Evolutionary conservation across 495 filamentous ascomycete genomes (phyloP), one percentile per base, ranked within the genome.

Genomic region (Penicillium bovifimosum): DNA sequence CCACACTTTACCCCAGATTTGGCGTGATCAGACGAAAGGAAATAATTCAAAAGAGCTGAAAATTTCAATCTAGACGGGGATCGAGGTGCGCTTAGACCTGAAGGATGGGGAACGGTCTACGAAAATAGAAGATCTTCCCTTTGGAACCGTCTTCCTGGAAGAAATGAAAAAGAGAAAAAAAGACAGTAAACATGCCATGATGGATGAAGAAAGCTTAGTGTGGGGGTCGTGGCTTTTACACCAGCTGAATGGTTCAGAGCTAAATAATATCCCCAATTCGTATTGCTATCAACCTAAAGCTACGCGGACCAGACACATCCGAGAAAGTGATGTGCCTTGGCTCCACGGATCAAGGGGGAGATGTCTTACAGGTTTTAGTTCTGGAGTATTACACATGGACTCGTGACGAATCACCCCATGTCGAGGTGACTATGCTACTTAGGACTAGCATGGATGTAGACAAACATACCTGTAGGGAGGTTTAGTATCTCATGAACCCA

Each of bases 1-100:
- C 70, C 70, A 74, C 70, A 70, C 18, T 48, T 48, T 70, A 68
- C 70, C 70, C 70, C 70, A 69, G 70, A 72, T 72, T 31, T 69
- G 61, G 59, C 18, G 46, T 47, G 34, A 50, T 60, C n/a, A 41
- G 47, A 58, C 50, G 53, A 53, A 53, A 41, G 55, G 46, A 47
- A 40, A 44, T 24, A 45, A 18, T 33, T 28, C 17, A 33, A 20
- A 20, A n/a, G 33, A n/a, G 28, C 11, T 24, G 17, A 20, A 46
- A 40, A 47, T 62, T 56, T 40, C 52, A 52, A 55, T 50, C 10
- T 52, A 33, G 55, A 43, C 52, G 27, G 41, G n/a, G 28, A 41
- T 41, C 14, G 35, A 14, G 18, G 17, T 17, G 42, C 29, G 28
- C 28, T 45, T 33, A n/a, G 42, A 28, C 42, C 42, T 10, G 42